Evolutionary conservation across 75 land plant species (phyloP), one percentile per base, ranked within the genome.

Genomic region (Pseudotsuga menziesii): DNA sequence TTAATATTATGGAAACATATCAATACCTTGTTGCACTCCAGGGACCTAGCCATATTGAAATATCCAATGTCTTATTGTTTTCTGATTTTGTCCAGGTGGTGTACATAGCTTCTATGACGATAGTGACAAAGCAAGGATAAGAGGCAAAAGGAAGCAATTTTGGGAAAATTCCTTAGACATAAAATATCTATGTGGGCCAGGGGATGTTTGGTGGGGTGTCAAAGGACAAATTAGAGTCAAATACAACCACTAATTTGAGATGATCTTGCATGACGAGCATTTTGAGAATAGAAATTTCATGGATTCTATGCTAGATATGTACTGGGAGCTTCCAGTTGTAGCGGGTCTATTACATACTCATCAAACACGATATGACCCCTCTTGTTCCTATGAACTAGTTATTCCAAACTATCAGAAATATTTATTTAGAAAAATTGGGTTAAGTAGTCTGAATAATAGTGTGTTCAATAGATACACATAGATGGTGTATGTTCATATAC

Each of bases 201-300:
- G 76, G 56, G 90, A 86, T 61, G 86, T 78, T 58, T 94, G 98
- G 98, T 94, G 98, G 98, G 98, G 98, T 57, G 91, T 94, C 11
- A 80, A 82, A 62, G 98, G 98, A 8, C 48, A 92, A 19, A 85
- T 84, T 88, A 79, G 90, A 17, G 98, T 92, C 74, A 81, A 92
- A 64, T 94, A 89, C 75, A 91, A 89, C 88, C 93, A 90, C 75
- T 87, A 86, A 72, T 83, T 83, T 56, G n/a, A n/a, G n/a, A n/a
- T n/a, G n/a, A n/a, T n/a, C n/a, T n/a, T n/a, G n/a, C n/a, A n/a
- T n/a, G n/a, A n/a, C n/a, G n/a, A n/a, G n/a, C n/a, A n/a, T n/a
- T n/a, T n/a, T n/a, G n/a, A n/a, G n/a, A n/a, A n/a, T n/a, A n/a
- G n/a, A n/a, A n/a, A n/a, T n/a, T n/a, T n/a, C n/a, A n/a, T n/a